Conservation (phyloP, 805 yeast genomes). For the Maudiozyma turicensis region DNA sequence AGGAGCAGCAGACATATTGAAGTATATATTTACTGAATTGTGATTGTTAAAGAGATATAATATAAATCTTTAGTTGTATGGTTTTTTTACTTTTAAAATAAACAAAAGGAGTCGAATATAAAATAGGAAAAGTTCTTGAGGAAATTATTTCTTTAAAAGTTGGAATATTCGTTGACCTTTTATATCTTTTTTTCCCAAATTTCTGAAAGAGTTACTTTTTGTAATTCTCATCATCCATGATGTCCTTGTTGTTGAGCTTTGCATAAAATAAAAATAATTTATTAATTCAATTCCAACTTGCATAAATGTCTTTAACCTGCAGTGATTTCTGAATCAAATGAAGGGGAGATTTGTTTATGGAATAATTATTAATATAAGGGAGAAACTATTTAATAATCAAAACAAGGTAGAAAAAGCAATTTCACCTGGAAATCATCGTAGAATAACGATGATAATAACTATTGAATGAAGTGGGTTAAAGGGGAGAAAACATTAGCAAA, state of each 20-base stretch:
- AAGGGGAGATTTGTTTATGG: not conserved
- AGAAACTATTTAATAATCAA: not conserved
- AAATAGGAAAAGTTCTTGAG: not conserved
- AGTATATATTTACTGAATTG: not conserved
- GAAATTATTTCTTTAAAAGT: not conserved
- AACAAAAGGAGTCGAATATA: not conserved
- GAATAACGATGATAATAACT: not conserved
- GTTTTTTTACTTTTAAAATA: not conserved
- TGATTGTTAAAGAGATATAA: not conserved
- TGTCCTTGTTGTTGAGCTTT: not conserved
- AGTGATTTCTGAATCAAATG: not conserved
- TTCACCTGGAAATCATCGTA: not conserved
- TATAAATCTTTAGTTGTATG: not conserved
- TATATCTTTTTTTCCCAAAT: not conserved
- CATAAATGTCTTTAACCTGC: not conserved
- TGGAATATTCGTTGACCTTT: not conserved
- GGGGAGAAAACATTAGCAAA: not conserved
- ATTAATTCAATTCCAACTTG: not conserved
- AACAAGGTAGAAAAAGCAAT: not conserved
- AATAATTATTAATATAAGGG: not conserved
- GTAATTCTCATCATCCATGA: too few relatives aligned
- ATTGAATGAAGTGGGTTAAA: not conserved
- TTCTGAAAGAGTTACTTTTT: too few relatives aligned
- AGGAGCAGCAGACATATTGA: slow-evolving; percentile 2
- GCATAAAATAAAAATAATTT: not conserved